Base-by-base conservation (phyloP, 2,329 filamentous ascomycete genomes). In the Acrocalymma vagum region DNA sequence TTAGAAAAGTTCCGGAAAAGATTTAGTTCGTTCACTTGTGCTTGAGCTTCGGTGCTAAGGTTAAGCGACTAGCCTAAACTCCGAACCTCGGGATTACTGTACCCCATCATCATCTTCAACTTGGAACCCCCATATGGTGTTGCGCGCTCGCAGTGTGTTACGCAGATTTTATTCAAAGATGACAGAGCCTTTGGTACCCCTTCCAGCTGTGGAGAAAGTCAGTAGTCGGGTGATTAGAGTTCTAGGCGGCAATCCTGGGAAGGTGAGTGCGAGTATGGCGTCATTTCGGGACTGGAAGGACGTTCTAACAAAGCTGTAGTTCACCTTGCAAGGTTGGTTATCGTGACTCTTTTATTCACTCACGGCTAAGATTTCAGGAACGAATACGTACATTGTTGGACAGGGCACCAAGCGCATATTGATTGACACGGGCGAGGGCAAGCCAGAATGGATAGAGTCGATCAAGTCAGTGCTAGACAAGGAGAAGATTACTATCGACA, bases 351-450 rank as follows among this genome's bases (percentile, higher is more conserved):
- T 9, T 13, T 9, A 17, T 18, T 26, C 25, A 20, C 11, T 32
- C 22, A n/a, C 14, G 42, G 20, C 56, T 63, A 23, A 50, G 39
- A 4, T n/a, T 21, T 60, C 80, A 81, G 79, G 91, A 48, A 96
- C 94, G 55, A 99, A 99, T 70, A 99, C 94, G 22, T 99, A 99
- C 69, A 80, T 99, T 13, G 63, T 99, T 44, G 94, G 94, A 43
- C 85, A 81, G 6, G 93, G 92, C 3, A 67, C 75, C 5, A 72
- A 74, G 6, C 85, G 94, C 8, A 78, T 97, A 43, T 81, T 99
- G 15, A 84, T 99, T 61, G 94, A 99, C 72, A 96, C 92, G 0
- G 94, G 88, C 32, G 87, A 96, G 69, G 94, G 93, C 30, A 81
- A 77, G 42, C 81, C 85, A 2, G 78, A 81, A 22, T 99, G 93